These are phyloP conservation scores for Pythium rishiriense DNA, from an alignment of 352 stramenopile genomes.

Conservation along the genomic window DNA sequence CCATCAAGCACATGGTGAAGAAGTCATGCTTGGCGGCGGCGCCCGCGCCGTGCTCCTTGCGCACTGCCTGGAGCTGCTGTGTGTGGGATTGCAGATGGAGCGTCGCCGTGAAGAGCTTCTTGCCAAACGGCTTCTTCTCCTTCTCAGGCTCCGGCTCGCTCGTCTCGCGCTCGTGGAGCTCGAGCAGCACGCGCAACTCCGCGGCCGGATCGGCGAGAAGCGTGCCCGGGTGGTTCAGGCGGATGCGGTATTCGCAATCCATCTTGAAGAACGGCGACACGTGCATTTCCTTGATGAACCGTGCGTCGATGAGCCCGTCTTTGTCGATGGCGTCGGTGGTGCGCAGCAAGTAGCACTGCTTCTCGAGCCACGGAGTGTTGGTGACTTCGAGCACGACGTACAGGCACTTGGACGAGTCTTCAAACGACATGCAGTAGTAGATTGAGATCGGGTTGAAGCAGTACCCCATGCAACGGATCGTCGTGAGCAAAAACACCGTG, in stretches of 20 bases:
- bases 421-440: constrained; percentile 32
- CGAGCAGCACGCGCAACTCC: constrained; percentile 21
- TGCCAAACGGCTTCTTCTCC: constrained; percentile 9
- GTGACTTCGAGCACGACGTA: constrained; percentile 32
- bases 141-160: constrained; percentile 18
- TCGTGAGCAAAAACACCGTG: constrained; percentile 28
- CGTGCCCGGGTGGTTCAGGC: constrained; percentile 23
- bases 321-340: not conserved
- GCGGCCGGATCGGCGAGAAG: constrained; percentile 13
- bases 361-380: constrained; percentile 33
- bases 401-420: constrained; percentile 23
- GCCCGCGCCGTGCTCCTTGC: constrained; percentile 5
- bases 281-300: constrained; percentile 28
- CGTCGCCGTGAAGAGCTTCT: constrained; percentile 28
- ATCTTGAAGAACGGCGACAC: constrained; percentile 33
- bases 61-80: constrained; percentile 3
- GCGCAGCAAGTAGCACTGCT: constrained; percentile 29
- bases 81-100: constrained; percentile 10
- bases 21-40: constrained; percentile 14
- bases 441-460: constrained; percentile 34
- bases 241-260: constrained; percentile 30
- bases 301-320: constrained; percentile 18
- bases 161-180: constrained; percentile 14
- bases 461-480: constrained; percentile 28
- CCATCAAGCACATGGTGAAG: constrained; percentile 21